Conservation (phyloP, 331 rosid genomes). For the Malus hybrid region DNA sequence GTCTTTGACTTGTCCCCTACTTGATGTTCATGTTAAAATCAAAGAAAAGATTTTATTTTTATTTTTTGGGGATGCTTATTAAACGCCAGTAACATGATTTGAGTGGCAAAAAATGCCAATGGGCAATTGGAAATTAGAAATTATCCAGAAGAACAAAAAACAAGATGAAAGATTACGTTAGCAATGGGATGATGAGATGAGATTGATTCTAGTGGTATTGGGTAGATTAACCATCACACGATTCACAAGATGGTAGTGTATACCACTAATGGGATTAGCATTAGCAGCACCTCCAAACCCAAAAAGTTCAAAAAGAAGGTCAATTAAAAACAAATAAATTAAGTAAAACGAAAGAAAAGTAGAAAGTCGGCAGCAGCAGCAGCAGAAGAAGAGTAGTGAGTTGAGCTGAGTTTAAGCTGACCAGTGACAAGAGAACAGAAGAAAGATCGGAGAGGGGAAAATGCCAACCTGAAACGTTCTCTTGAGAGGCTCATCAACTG, state of each 20-base stretch:
- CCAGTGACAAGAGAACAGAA: background rate
- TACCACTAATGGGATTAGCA: background rate
- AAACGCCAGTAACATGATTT: background rate
- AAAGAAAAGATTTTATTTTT: background rate
- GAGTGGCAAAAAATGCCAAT: background rate
- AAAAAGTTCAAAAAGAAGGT: background rate
- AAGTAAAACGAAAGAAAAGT: background rate
- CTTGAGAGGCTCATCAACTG: slow-evolving; percentile 67
- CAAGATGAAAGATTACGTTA: background rate
- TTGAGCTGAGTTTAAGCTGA: background rate
- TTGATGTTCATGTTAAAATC: background rate
- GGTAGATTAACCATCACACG: background rate
- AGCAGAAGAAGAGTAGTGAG: background rate
- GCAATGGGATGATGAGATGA: background rate
- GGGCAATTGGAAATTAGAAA: background rate
- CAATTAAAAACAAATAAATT: background rate
- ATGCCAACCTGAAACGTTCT: slow-evolving; percentile 64
- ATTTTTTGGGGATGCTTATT: too few species aligned
- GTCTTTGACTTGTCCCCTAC: too few species aligned
- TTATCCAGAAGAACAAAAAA: background rate
- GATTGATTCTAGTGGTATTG: background rate
- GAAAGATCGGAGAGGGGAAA: background rate
- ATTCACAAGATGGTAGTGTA: background rate
- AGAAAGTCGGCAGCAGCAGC: background rate
- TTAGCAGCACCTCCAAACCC: background rate